phyloP scores from a whole-genome alignment of 1,284 basidiomycete genomes.

The Thecaphora frezii region DNA sequence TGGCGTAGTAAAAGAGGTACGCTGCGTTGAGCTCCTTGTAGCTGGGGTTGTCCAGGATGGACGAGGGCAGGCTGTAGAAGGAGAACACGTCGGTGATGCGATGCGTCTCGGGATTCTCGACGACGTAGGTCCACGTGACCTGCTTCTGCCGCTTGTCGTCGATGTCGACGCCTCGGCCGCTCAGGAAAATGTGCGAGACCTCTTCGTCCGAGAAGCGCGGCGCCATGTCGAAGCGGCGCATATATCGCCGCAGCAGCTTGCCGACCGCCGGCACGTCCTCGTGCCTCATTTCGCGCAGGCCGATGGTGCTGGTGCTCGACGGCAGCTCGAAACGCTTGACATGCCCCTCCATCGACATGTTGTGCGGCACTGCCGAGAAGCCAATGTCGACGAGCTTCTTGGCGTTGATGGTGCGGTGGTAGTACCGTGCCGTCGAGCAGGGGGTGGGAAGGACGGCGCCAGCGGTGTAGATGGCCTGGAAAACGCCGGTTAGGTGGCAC shows the following conservation, averaged over 20 bases:
- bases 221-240: slow-evolving; percentile 81
- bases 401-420: slow-evolving; percentile 88
- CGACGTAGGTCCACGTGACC: slow-evolving; percentile 94
- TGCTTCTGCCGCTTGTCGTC: slow-evolving; percentile 66
- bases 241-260: slow-evolving; percentile 76
- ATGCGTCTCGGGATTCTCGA: slow-evolving; percentile 83
- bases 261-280: slow-evolving; percentile 75
- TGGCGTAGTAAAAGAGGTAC: slow-evolving; percentile 86
- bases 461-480: slow-evolving; percentile 95
- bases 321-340: slow-evolving; percentile 43
- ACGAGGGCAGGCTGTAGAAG: slow-evolving; percentile 93
- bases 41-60: slow-evolving; percentile 69
- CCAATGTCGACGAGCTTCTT: slow-evolving; percentile 87
- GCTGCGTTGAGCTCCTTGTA: slow-evolving; percentile 74
- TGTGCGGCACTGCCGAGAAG: slow-evolving; percentile 69
- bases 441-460: slow-evolving; percentile 55
- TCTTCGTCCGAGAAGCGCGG: slow-evolving; percentile 80
- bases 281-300: slow-evolving; percentile 84
- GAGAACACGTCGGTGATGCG: slow-evolving; percentile 93
- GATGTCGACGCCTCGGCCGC: slow-evolving; percentile 71
- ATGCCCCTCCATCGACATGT: slow-evolving; percentile 46
- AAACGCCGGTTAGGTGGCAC: slow-evolving; percentile 83
- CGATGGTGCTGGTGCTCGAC: slow-evolving; percentile 11
- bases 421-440: slow-evolving; percentile 68
- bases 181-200: slow-evolving; percentile 81